Evolutionary conservation across 345 rosid species (phyloP).

Genomic region (Turnera subulata): DNA sequence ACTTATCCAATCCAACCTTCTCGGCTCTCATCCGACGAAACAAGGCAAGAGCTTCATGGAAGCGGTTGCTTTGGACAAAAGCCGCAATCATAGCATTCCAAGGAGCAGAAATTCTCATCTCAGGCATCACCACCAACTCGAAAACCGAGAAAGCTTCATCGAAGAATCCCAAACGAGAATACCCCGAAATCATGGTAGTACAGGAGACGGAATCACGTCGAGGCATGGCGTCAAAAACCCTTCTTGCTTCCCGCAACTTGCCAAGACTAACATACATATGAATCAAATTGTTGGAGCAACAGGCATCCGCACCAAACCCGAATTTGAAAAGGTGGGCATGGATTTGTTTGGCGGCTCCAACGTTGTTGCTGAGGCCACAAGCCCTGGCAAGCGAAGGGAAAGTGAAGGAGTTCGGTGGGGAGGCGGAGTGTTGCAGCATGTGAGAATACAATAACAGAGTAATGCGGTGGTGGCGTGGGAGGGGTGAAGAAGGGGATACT

Average conservation of each 20-base stretch:
- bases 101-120: slow-evolving; percentile 38
- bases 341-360: slow-evolving; percentile 33
- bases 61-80: slow-evolving; percentile 36
- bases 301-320: slow-evolving; percentile 31
- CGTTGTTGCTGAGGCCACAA: slow-evolving; percentile 18
- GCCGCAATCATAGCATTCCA: slow-evolving; percentile 52
- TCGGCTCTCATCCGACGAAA: slow-evolving; percentile 42
- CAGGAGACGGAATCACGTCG: slow-evolving; percentile 31
- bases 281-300: slow-evolving; percentile 37
- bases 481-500: too few species aligned
- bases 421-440: slow-evolving; percentile 27
- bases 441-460: slow-evolving; percentile 29
- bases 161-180: slow-evolving; percentile 37
- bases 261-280: slow-evolving; percentile 37
- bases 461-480: too few species aligned
- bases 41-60: slow-evolving; percentile 46
- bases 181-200: slow-evolving; percentile 43
- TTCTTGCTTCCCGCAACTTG: slow-evolving; percentile 34
- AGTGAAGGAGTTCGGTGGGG: slow-evolving; percentile 36
- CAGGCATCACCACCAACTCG: slow-evolving; percentile 34
- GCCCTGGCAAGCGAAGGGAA: slow-evolving; percentile 40
- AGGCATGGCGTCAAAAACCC: slow-evolving; percentile 28
- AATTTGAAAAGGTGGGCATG: slow-evolving; percentile 43
- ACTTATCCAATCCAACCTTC: slow-evolving; percentile 34
- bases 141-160: slow-evolving; percentile 40